phyloP scores from a whole-genome alignment of 2,329 filamentous ascomycete genomes.

The Xylaria sp. region DNA sequence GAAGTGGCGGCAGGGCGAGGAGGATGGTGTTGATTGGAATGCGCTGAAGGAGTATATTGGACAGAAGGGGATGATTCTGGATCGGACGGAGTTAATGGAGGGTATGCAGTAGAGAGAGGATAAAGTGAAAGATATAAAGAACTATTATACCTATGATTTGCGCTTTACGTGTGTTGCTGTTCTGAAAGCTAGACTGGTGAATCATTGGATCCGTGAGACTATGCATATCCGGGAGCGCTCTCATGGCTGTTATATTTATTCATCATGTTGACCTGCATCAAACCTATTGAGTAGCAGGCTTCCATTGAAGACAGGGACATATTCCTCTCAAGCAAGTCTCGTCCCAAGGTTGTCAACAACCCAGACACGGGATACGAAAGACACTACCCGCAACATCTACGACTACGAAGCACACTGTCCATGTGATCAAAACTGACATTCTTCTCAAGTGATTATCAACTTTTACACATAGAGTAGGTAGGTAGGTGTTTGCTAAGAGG shows the following conservation, averaged over 20 bases:
- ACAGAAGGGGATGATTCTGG: slow-evolving; percentile 81
- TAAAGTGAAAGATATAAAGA: not conserved
- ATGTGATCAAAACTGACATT: not conserved
- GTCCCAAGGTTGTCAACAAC: no score
- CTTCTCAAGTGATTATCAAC: not conserved
- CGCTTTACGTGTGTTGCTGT: not conserved
- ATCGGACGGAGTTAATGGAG: slow-evolving; percentile 84
- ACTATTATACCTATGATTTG: not conserved
- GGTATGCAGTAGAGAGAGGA: slow-evolving; percentile 66
- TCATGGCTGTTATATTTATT: no score
- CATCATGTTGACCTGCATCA: no score
- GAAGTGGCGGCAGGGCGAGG: slow-evolving; percentile 72
- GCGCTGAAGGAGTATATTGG: slow-evolving; percentile 76
- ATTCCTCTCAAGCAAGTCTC: no score
- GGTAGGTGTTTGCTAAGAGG: not conserved
- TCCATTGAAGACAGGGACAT: no score
- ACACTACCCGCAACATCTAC: no score
- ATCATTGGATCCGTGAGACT: no score
- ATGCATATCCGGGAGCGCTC: no score
- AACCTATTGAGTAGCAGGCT: no score
- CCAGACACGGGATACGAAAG: no score
- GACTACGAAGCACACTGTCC: not conserved
- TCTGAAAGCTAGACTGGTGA: no score
- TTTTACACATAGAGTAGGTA: not conserved
- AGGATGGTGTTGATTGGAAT: slow-evolving; percentile 88